Evolutionary conservation across 2,329 filamentous ascomycete genomes (phyloP).

Genomic region (Zasmidium angulare): DNA sequence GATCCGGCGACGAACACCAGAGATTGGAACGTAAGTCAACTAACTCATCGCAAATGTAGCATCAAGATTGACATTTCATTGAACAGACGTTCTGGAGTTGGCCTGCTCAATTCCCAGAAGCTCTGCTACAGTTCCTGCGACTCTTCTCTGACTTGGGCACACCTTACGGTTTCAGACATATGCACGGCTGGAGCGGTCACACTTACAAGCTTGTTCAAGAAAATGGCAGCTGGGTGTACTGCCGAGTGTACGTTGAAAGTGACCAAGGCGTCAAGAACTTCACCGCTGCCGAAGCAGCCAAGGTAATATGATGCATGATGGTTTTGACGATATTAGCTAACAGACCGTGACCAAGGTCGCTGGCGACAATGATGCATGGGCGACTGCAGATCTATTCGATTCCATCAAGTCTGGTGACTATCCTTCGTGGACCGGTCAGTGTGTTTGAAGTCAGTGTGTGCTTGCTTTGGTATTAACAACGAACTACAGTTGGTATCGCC

Average conservation of each 20-base stretch:
- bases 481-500: conserved; percentile 48
- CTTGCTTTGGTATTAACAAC: conserved; percentile 41
- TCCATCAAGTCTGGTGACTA: conserved; percentile 44
- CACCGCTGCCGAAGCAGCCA: conserved; percentile 46
- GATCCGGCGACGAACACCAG: conserved; percentile 37
- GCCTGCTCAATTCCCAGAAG: conserved; percentile 48
- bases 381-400: conserved; percentile 49
- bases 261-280: conserved; percentile 53
- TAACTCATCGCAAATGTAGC: background rate
- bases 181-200: conserved; percentile 21
- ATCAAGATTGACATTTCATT: background rate
- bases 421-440: conserved; percentile 40
- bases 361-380: conserved; percentile 53
- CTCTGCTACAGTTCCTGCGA: conserved; percentile 52
- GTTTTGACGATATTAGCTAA: background rate
- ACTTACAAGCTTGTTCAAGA: conserved; percentile 42
- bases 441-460: conserved; percentile 44
- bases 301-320: background rate
- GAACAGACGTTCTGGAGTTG: conserved; percentile 42
- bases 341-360: conserved; percentile 33
- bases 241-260: conserved; percentile 19
- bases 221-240: conserved; percentile 50
- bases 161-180: conserved; percentile 42
- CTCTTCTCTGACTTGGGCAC: conserved; percentile 54
- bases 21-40: conserved; percentile 27